phyloP scores from a whole-genome alignment of 2,329 filamentous ascomycete species.

The Sporothrix phasma region DNA sequence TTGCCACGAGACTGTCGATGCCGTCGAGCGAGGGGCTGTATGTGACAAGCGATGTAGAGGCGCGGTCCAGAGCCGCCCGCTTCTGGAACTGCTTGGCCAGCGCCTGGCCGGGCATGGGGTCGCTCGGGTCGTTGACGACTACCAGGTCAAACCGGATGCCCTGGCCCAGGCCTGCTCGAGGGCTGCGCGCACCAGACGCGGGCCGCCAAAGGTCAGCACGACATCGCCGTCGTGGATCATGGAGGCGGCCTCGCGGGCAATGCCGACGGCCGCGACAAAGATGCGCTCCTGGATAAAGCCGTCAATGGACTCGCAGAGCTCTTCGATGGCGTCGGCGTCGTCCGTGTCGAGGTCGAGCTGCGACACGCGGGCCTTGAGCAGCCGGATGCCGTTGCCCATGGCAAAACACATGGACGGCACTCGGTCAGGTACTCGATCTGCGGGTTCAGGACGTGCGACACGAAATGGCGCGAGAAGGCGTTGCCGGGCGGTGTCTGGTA shows the following conservation, averaged over 20 bases:
- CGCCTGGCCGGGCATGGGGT: slow-evolving; percentile 39
- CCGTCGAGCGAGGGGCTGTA: slow-evolving; percentile 73
- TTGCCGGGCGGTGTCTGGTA: slow-evolving; percentile 81
- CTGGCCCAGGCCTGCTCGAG: slow-evolving; percentile 58
- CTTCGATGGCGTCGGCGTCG: slow-evolving; percentile 71
- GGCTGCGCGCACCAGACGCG: slow-evolving; percentile 74
- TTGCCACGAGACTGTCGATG: slow-evolving; percentile 60
- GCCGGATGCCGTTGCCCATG: slow-evolving; percentile 93
- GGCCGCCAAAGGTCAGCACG: slow-evolving; percentile 78
- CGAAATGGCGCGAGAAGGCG: slow-evolving; percentile 82
- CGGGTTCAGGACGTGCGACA: slow-evolving; percentile 79
- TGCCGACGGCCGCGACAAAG: slow-evolving; percentile 75
- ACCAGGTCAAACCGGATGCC: slow-evolving; percentile 76
- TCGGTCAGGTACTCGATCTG: slow-evolving; percentile 93
- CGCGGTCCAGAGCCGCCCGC: slow-evolving; percentile 31
- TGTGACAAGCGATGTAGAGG: slow-evolving; percentile 55
- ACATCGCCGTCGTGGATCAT: slow-evolving; percentile 73
- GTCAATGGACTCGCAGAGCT: slow-evolving; percentile 73
- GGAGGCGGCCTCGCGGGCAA: slow-evolving; percentile 63
- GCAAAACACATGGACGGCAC: slow-evolving; percentile 90
- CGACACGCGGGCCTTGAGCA: slow-evolving; percentile 85
- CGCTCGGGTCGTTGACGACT: slow-evolving; percentile 62
- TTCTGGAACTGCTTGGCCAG: slow-evolving; percentile 57
- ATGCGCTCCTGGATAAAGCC: slow-evolving; percentile 85
- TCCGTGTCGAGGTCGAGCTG: slow-evolving; percentile 79